A percentile compares a stretch with the other conserved stretches of the same genome.
These are phyloP conservation scores for Pythium phragmitis DNA, from an alignment of 352 stramenopile genomes.

Conservation along the genomic window DNA sequence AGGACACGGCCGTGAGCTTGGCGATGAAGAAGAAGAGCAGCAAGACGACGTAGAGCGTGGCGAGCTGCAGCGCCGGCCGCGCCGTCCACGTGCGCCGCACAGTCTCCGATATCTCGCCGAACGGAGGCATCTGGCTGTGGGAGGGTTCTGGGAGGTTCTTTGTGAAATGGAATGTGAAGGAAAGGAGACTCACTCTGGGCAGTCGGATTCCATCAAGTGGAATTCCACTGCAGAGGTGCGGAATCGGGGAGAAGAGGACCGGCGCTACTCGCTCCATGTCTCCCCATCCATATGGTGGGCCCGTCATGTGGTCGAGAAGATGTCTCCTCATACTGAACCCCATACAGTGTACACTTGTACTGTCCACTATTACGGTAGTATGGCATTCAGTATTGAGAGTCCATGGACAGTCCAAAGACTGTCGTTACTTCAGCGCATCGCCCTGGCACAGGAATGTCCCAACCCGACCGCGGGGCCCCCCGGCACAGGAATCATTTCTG, in stretches of 20 bases:
- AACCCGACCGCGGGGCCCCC: too few relatives aligned
- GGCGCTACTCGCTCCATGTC: background rate
- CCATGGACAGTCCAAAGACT: too few relatives aligned
- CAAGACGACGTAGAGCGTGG: slow-evolving; percentile 3
- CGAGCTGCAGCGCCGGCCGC: slow-evolving; percentile 17
- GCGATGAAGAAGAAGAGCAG: slow-evolving; percentile 25
- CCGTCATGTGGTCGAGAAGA: background rate
- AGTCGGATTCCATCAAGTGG: too few relatives aligned
- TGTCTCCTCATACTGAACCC: background rate
- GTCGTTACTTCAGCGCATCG: too few relatives aligned
- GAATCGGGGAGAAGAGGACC: background rate
- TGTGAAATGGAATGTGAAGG: slow-evolving; percentile 1
- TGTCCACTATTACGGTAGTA: background rate
- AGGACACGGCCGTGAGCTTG: slow-evolving; percentile 1
- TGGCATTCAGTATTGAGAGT: too few relatives aligned
- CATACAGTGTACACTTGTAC: background rate
- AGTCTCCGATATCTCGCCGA: background rate
- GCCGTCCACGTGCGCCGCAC: slow-evolving; percentile 6
- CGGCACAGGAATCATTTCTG: too few relatives aligned
- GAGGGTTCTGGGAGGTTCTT: background rate
- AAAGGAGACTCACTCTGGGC: background rate
- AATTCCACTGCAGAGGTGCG: background rate
- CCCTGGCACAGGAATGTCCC: too few relatives aligned
- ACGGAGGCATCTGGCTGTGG: too few relatives aligned
- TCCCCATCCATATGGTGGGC: background rate